Evolutionary conservation across 2,329 filamentous ascomycete species (phyloP), one percentile per base, ranked within the genome.

Genomic region (Calonectria hawksworthii): DNA sequence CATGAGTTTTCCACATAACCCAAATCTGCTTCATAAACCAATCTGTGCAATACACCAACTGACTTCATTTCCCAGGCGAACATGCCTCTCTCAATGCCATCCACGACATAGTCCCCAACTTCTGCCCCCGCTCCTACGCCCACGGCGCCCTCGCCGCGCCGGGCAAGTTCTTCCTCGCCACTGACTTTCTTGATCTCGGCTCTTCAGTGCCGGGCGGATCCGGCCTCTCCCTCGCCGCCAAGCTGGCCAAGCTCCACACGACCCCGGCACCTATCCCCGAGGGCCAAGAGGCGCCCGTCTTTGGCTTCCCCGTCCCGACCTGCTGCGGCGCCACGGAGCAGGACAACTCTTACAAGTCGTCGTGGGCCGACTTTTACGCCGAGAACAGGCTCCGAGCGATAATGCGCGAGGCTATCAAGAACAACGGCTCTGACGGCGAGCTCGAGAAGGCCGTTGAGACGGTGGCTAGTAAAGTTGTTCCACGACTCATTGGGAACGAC

Each of bases 261-360:
- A 95, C 93, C 0, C 92, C 94, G 0, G 94, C 94, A 0, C 94
- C 95, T 0, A 83, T 88, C 0, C 93, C 93, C 1, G 84, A 90
- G 14, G 92, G 91, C 26, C 88, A 90, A 76, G 85, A 89, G 1
- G 87, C 82, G 47, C 92, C 92, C 3, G 88, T 92, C 85, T 98
- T 96, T 78, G 96, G 96, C 3, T 98, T 98, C 82, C 94, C 94
- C 0, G 93, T 94, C 0, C 87, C 94, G 0, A 98, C 96, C 0
- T 98, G 94, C 85, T 98, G 96, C 84, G 96, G 96, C 2, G 91
- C 95, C 59, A 97, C 95, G 10, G 90, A 90, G 51, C 96, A 98
- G 85, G 91, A 95, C 63, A 99, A 98, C 82, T 86, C 86, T 0
- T 98, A 91, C 86, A 90, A 88, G 63, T 86, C 88, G 8, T 94